A percentile compares a stretch with the other conserved stretches of the same genome.
phyloP scores from a whole-genome alignment of 2,329 filamentous ascomycete genomes.

The Botrytis byssoidea region DNA sequence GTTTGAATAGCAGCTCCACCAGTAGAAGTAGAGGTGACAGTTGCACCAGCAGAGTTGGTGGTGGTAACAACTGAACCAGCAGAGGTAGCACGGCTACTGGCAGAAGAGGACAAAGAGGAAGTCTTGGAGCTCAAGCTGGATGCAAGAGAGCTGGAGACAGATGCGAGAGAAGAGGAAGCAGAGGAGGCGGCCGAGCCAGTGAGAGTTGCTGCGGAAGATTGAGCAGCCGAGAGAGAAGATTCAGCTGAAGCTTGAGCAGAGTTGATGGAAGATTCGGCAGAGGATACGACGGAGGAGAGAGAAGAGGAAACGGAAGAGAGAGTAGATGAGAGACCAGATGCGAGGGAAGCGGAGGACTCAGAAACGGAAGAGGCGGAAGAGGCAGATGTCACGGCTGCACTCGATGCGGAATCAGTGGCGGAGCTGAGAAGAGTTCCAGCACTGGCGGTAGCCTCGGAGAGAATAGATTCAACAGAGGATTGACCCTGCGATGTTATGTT shows the following conservation, averaged over 20 bases:
- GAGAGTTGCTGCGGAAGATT: conserved; percentile 8
- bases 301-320: neutral
- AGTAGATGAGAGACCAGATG: neutral
- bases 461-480: conserved; percentile 3
- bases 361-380: neutral
- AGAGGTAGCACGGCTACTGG: conserved; percentile 7
- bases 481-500: conserved; percentile 25
- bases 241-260: neutral
- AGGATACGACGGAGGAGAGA: neutral
- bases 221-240: neutral
- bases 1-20: conserved; percentile 32
- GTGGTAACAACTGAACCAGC: conserved; percentile 2
- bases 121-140: conserved; percentile 18
- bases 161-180: conserved; percentile 21
- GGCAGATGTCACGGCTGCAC: neutral
- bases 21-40: conserved; percentile 13
- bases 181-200: conserved; percentile 19
- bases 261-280: neutral
- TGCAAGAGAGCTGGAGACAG: conserved; percentile 18
- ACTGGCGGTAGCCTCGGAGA: conserved; percentile 14
- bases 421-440: neutral
- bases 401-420: neutral
- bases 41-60: conserved; percentile 9
- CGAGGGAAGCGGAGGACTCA: neutral
- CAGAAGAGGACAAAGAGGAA: conserved; percentile 21